Evolutionary conservation across 2,329 filamentous ascomycete species (phyloP).

Genomic region (Penicillium sp.): DNA sequence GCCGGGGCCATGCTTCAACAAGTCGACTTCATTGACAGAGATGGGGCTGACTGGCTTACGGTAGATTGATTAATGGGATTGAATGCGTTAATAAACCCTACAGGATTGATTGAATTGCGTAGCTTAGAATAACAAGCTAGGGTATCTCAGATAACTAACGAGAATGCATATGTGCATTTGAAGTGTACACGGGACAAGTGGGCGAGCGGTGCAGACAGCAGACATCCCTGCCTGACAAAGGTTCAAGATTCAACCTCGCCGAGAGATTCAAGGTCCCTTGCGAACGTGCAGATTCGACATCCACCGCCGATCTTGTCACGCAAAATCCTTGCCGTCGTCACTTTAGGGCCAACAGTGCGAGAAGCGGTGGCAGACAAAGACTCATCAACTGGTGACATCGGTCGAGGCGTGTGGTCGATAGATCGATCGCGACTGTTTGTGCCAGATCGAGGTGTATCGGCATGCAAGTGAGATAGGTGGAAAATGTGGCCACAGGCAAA

Average conservation of each 20-base stretch:
- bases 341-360: slow-evolving; percentile 76
- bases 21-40: no score
- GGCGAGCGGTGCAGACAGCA: neutral
- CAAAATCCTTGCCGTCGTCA: slow-evolving; percentile 79
- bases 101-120: slow-evolving; percentile 1
- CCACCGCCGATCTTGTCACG: slow-evolving; percentile 64
- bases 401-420: slow-evolving; percentile 23
- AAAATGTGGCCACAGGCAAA: slow-evolving; percentile 71
- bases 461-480: slow-evolving; percentile 63
- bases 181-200: slow-evolving; percentile 4
- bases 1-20: no score
- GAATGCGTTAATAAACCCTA: neutral
- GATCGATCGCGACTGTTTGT: slow-evolving; percentile 21
- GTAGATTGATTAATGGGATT: neutral
- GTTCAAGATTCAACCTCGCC: slow-evolving; percentile 23
- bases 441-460: slow-evolving; percentile 26
- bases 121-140: slow-evolving; percentile 7
- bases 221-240: neutral
- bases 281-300: slow-evolving; percentile 41
- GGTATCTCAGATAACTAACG: slow-evolving; percentile 13
- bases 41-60: neutral
- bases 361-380: slow-evolving; percentile 31
- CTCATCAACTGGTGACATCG: slow-evolving; percentile 30
- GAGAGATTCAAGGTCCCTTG: slow-evolving; percentile 36
- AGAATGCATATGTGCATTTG: slow-evolving; percentile 10